Base-by-base conservation (phyloP, 2,329 filamentous ascomycete genomes). In the Polytolypa hystricis region DNA sequence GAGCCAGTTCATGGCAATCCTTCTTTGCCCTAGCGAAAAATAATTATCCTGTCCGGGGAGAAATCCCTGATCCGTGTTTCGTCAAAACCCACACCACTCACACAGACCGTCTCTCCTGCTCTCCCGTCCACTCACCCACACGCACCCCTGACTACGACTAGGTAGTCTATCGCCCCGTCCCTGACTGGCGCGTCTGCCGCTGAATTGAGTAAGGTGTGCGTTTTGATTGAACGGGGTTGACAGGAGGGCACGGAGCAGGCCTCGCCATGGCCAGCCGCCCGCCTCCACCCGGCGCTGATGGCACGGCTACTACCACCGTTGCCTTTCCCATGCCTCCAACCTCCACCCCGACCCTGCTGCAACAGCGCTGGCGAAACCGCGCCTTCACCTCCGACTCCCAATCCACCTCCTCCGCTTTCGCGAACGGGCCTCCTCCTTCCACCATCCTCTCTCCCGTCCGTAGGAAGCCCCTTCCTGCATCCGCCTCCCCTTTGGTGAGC, bases 391-490 rank as follows among this genome's bases (percentile, higher is more conserved):
- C 25, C 23, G 23, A 18, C 25, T 20, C 16, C 23, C 27, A 16
- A n/a, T n/a, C n/a, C n/a, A n/a, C n/a, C n/a, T n/a, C n/a, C n/a
- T 2, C 25, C 15, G 10, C 20, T 20, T 17, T 8, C 15, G 23
- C 7, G 23, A 28, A 28, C 33, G 23, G 15, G 6, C 27, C 18
- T 14, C 25, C 36, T 35, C 34, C 42, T 41, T 36, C 31, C 30
- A 15, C 39, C 12, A 27, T 28, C 29, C 33, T 33, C 25, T 14
- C 26, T 30, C 8, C 62, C 42, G 59, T 73, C 41, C 65, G 65
- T 47, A 63, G 70, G 47, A 74, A 74, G 53, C 70, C 71, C 48
- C 55, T 75, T 43, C 71, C 71, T 42, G 56, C 61, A 41, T 64
- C 64, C 57, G 60, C 61, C 43, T 66, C 68, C 35, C 64, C 69